Base-by-base conservation (phyloP, 805 yeast genomes). In the Candida nemodendra region DNA sequence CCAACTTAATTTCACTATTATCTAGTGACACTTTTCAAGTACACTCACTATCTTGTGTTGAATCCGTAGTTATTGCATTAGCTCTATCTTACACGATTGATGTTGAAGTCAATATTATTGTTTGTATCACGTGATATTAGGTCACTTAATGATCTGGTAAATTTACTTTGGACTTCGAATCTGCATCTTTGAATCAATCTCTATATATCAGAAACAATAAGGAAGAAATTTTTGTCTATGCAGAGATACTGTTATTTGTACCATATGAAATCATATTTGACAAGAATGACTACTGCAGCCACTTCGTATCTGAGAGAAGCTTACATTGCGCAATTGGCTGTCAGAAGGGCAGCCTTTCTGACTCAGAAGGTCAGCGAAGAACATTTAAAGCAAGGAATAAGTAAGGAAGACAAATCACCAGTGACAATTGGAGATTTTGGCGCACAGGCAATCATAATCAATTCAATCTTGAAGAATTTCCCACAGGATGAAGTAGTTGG, bases 381-480 rank as follows among this genome's bases (percentile, higher is more conserved):
- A 56, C 81, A 72, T 50, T 73, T 59, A 51, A 70, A 54, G 49
- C 65, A 57, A 57, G 70, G 65, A 45, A 84, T 88, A 39, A 81
- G 88, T 43, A 93, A 93, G 59, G 74, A 76, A 27, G 99, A 91
- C 60, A 78, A 80, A 45, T 87, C 96, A 1, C 99, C 99, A 1
- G 99, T 93, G 12, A 93, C 99, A 1, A 70, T 86, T 39, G 99
- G 98, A 13, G 99, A 93, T 61, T 93, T 84, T 57, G 96, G 95
- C 4, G 90, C 97, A 0, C 99, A 93, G 57, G 96, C 96, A 0
- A 77, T 91, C 30, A 80, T 93, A 41, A 91, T 89, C 62, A 78
- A 87, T 41, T 90, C 96, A 3, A 76, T 93, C 41, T 72, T 76
- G 53, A 61, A 75, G 37, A 84, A 81, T 48, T 93, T 93, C 68